phyloP scores from a whole-genome alignment of 805 yeast species.

The Cyberlindnera subsufficiens region DNA sequence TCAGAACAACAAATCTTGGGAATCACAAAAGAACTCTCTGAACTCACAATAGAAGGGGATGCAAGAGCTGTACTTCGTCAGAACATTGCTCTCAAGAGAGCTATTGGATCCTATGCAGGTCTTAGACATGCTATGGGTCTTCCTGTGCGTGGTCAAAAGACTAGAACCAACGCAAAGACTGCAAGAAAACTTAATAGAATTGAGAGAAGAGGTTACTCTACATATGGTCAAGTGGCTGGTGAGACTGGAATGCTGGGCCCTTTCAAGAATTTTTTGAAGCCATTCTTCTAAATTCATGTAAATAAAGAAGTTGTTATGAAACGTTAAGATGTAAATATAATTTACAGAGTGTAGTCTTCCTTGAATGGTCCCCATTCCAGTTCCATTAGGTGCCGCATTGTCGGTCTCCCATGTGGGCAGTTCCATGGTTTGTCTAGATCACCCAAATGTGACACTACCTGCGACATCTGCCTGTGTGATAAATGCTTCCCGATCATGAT shows the following conservation, averaged over 20 bases:
- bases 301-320: conserved; percentile 1
- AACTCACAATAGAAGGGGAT: conserved; percentile 76
- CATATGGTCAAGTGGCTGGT: conserved; percentile 3
- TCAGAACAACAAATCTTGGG: conserved; percentile 83
- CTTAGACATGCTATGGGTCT: conserved; percentile 79
- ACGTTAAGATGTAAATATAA: conserved; percentile 1
- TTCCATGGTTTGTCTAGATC: conserved; percentile 87
- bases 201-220: conserved; percentile 47
- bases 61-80: conserved; percentile 67
- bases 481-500: conserved; percentile 89
- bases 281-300: conserved; percentile 7
- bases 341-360: conserved; percentile 33
- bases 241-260: conserved; percentile 17
- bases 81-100: conserved; percentile 73
- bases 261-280: conserved; percentile 19
- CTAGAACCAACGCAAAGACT: conserved; percentile 85
- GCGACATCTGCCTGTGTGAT: conserved; percentile 51
- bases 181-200: conserved; percentile 81
- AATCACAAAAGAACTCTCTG: conserved; percentile 81
- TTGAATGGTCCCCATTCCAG: conserved; percentile 40
- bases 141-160: conserved; percentile 86
- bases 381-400: conserved; percentile 84
- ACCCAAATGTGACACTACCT: conserved; percentile 63
- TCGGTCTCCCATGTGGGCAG: conserved; percentile 95
- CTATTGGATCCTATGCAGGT: conserved; percentile 84